phyloP scores from a whole-genome alignment of 2,329 filamentous ascomycete genomes.

The Colletotrichum euphorbiae region DNA sequence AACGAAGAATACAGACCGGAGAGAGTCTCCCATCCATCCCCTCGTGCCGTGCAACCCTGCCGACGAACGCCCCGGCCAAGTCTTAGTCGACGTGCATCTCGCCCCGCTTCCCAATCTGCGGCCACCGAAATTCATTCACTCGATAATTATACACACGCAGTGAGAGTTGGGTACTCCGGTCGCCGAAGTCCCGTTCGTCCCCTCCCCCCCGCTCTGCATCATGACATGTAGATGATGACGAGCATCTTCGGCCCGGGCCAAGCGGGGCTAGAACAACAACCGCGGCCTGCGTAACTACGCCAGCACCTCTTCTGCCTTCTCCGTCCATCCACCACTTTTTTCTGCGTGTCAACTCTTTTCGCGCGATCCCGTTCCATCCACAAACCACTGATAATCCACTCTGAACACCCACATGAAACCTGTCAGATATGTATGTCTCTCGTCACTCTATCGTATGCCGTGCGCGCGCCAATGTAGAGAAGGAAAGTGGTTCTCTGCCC shows the following conservation, averaged over 20 bases:
- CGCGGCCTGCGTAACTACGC: background rate
- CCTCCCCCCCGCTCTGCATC: conserved; percentile 5
- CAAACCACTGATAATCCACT: background rate
- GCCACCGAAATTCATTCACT: no score
- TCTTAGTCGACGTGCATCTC: background rate
- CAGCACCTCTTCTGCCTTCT: background rate
- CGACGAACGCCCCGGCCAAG: conserved; percentile 11
- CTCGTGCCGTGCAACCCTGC: conserved; percentile 22
- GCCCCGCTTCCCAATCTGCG: conserved; percentile 9
- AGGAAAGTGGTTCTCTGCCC: background rate
- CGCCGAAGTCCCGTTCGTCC: background rate
- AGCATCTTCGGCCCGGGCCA: conserved; percentile 1
- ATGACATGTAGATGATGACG: conserved; percentile 34
- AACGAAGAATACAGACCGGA: background rate
- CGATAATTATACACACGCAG: background rate
- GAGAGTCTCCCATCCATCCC: conserved; percentile 15
- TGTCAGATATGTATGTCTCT: conserved; percentile 22
- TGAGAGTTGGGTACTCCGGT: background rate
- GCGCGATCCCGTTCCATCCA: background rate
- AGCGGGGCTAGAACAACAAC: conserved; percentile 31
- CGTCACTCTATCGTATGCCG: background rate
- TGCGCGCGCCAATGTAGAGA: background rate
- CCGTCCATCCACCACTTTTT: background rate
- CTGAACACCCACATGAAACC: background rate
- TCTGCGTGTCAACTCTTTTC: no score